Evolutionary conservation across 176 grass and related monocot genomes (phyloP), one percentile per base, ranked within the genome.

Genomic region (Stipa capillata): DNA sequence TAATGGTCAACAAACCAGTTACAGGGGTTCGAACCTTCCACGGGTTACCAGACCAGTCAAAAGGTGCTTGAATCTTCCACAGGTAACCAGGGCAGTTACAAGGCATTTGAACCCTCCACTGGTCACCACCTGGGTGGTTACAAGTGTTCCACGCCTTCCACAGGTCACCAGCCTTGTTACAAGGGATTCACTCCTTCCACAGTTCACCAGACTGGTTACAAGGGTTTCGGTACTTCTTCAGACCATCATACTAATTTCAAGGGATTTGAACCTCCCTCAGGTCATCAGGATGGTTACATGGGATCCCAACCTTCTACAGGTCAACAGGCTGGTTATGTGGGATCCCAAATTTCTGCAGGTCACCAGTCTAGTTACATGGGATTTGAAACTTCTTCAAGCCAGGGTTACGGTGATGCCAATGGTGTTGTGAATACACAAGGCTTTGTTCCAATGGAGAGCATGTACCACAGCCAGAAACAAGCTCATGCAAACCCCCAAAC

Each of bases 401-500:
- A 87, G 34, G 71, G 82, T 72, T 87, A 83, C 69, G 71, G 45
- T 49, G 82, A 62, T 81, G 64, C 23, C 39, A 90, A 87, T 83
- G 87, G 64, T 79, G 63, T 71, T 35, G 58, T 45, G 55, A 78
- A 31, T 41, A 47, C 61, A 70, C 76, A 91, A 57, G 79, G 64
- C 53, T 78, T 89, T 87, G 82, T 84, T 83, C 75, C 74, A 45
- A 74, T 52, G 28, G 87, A 82, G 81, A 87, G 53, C 39, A 73
- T 71, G 35, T 80, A 76, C 27, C 81, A 59, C 7, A 65, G 77
- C 55, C 87, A 85, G 45, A 60, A 77, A 45, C 89, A 80, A 39
- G 52, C 42, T 62, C 74, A 45, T 61, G 78, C 79, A 77, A 80
- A 25, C 47, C 65, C 70, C 9, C 91, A 86, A 49, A 70, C 62